These are phyloP conservation scores for Sporothrix phasma DNA, from an alignment of 2,329 filamentous ascomycete genomes.

Conservation along the genomic window DNA sequence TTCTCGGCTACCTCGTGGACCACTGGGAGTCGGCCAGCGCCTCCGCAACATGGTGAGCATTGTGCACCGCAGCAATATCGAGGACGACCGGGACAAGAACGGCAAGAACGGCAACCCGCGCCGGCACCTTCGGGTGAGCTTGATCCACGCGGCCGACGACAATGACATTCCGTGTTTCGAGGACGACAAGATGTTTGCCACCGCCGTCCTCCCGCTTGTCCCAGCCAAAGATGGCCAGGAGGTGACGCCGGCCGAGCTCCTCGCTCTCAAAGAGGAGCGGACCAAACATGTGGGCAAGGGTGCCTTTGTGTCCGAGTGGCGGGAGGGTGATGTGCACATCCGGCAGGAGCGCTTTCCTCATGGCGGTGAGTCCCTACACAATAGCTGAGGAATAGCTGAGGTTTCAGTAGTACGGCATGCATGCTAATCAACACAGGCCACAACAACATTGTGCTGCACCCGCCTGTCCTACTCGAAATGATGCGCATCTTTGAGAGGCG, in stretches of 20 bases:
- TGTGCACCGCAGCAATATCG: constrained; percentile 32
- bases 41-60: constrained; percentile 46
- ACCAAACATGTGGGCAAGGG: constrained; percentile 36
- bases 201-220: constrained; percentile 37
- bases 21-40: constrained; percentile 65
- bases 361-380: constrained; percentile 36
- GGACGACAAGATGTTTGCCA: constrained; percentile 52
- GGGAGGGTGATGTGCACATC: constrained; percentile 37
- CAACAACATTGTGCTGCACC: constrained; percentile 57
- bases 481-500: constrained; percentile 50
- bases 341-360: constrained; percentile 45
- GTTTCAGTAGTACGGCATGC: too few species aligned
- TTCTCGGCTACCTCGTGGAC: constrained; percentile 61
- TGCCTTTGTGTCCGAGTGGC: constrained; percentile 40
- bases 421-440: constrained; percentile 42
- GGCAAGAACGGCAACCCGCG: neutral
- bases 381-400: neutral
- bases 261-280: constrained; percentile 32
- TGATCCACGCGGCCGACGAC: constrained; percentile 77
- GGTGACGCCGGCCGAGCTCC: constrained; percentile 29
- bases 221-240: constrained; percentile 22
- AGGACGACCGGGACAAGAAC: constrained; percentile 17
- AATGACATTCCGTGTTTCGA: constrained; percentile 69
- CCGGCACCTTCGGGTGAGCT: constrained; percentile 48
- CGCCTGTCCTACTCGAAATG: constrained; percentile 53